Evolutionary conservation across 352 stramenopile genomes (phyloP).

Genomic region (Globisporangium nagaii): DNA sequence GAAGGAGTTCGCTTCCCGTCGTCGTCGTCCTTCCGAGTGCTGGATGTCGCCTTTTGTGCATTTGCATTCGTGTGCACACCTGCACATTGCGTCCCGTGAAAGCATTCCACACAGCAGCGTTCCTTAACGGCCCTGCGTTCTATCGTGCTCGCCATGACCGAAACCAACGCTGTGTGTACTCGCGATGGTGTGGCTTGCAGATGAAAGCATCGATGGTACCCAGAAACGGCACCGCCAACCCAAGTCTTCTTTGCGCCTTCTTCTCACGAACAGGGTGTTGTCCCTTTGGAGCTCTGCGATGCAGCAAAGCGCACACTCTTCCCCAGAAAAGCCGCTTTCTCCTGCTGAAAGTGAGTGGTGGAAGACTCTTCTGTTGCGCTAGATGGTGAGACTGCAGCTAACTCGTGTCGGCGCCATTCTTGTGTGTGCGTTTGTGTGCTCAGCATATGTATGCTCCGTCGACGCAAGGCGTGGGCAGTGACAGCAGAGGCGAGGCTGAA

Average conservation of each 20-base stretch:
- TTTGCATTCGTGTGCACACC: neutral
- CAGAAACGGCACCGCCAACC: neutral
- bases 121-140: neutral
- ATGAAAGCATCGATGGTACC: neutral
- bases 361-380: neutral
- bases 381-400: neutral
- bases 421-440: neutral
- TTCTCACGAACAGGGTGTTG: slow-evolving; percentile 18
- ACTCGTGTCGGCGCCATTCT: too few species aligned
- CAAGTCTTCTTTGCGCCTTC: slow-evolving; percentile 11
- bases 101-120: neutral
- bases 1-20: neutral
- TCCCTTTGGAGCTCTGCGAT: slow-evolving; percentile 12
- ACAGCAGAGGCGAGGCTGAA: too few species aligned
- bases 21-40: neutral
- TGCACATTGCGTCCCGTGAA: neutral
- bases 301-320: slow-evolving; percentile 5
- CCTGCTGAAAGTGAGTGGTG: slow-evolving; percentile 11
- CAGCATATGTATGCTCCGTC: neutral
- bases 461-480: neutral
- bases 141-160: neutral
- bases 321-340: slow-evolving; percentile 11
- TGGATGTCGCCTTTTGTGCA: slow-evolving; percentile 7
- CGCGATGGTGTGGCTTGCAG: neutral
- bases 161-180: neutral